Percentiles rank a stretch among this genome's conserved stretches.
These are phyloP conservation scores for Chlamydomonas eustigma DNA, from an alignment of 139 green algal genomes.

Conservation along the genomic window DNA sequence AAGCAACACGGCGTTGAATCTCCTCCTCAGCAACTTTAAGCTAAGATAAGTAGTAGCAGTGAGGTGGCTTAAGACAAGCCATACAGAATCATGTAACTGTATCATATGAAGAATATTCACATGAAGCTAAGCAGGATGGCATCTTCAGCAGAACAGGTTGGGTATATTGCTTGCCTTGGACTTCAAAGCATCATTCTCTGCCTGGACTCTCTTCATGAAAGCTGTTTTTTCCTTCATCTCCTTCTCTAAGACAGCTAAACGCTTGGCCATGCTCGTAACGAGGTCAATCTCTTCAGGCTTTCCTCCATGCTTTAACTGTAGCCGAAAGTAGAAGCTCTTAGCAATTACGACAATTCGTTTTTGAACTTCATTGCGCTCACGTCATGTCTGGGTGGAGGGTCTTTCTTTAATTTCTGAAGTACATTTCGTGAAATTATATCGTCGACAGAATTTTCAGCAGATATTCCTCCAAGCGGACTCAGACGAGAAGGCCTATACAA, in stretches of 20 bases:
- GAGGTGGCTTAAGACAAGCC: too few species aligned
- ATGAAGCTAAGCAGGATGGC: neutral
- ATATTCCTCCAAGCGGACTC: neutral
- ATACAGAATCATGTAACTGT: too few species aligned
- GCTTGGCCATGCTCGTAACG: constrained; percentile 37
- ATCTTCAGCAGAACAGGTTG: neutral
- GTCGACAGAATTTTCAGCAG: constrained; percentile 2
- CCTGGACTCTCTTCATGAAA: constrained; percentile 19
- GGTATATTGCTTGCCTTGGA: constrained; percentile 16
- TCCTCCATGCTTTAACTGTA: too few species aligned
- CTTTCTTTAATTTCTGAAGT: constrained; percentile 10
- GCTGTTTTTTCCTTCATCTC: constrained; percentile 18
- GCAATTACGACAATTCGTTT: too few species aligned
- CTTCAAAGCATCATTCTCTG: constrained; percentile 28
- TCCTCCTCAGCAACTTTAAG: constrained; percentile 26
- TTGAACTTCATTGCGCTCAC: too few species aligned
- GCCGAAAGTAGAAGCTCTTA: too few species aligned
- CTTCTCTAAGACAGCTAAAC: constrained; percentile 25
- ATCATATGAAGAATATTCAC: neutral
- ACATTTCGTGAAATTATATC: constrained; percentile 26
- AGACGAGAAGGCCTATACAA: neutral
- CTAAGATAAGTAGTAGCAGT: neutral
- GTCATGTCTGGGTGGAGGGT: constrained; percentile 17
- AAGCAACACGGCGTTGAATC: constrained; percentile 22
- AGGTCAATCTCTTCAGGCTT: constrained; percentile 22